Conservation (phyloP, 1,284 basidiomycete species). For the Leccinum fallax region DNA sequence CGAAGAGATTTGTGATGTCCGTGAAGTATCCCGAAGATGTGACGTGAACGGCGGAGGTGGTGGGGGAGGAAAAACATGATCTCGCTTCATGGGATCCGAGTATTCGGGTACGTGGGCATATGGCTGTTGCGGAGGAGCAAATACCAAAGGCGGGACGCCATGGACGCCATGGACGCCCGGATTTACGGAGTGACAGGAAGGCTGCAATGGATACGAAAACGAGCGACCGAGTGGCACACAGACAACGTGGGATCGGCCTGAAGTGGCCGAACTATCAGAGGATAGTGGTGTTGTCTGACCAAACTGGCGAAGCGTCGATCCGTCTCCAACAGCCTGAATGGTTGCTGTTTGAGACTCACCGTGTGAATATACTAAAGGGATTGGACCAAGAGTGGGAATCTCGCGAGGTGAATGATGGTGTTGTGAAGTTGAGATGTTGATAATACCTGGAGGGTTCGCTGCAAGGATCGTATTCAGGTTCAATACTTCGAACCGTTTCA, state of each 20-base stretch:
- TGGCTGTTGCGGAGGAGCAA: neutral
- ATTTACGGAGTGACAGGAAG: slow-evolving; percentile 2
- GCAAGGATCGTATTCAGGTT: slow-evolving; percentile 3
- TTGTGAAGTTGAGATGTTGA: slow-evolving; percentile 9
- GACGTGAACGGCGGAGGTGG: neutral
- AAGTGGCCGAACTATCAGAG: neutral
- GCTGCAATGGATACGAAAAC: neutral
- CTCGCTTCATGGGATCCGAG: slow-evolving; percentile 5
- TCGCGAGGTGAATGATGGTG: neutral
- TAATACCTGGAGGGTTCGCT: slow-evolving; percentile 5
- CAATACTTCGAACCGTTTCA: slow-evolving; percentile 1
- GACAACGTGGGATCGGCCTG: slow-evolving; percentile 1
- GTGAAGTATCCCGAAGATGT: neutral
- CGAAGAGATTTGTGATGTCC: neutral
- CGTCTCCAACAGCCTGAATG: neutral
- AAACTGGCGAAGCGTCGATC: slow-evolving; percentile 1
- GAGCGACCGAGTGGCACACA: neutral
- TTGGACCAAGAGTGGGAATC: neutral
- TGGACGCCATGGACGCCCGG: neutral
- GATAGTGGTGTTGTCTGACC: neutral
- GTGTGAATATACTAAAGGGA: slow-evolving; percentile 13
- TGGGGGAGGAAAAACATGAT: neutral
- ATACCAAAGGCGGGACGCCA: neutral
- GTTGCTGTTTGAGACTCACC: neutral
- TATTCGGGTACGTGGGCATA: neutral